Evolutionary conservation across 2,329 filamentous ascomycete species (phyloP), one percentile per base, ranked within the genome.

Genomic region (Fusarium sp.): DNA sequence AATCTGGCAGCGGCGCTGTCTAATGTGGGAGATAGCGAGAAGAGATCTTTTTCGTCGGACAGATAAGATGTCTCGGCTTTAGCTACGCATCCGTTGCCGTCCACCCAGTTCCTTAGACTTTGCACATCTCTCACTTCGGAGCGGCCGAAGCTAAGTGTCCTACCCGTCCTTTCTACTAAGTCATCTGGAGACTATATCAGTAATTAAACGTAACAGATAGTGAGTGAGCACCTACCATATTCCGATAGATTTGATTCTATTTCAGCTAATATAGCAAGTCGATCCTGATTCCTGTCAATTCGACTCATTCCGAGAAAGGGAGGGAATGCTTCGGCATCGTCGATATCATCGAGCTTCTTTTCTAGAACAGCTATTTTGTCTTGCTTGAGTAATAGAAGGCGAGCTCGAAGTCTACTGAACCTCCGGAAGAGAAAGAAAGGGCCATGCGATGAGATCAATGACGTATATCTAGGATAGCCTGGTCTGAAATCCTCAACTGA

Each of bases 171-270:
- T 10, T 59, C 57, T 3, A 57, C 10, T 7, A 57, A 13, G 6
- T 32, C 25, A 13, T 59, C 57, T 59, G 8, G 0, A 3, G 13
- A 1, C 4, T 2, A 2, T 5, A 4, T 59, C 1, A 59, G 13
- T 2, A 9, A 7, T 8, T 20, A 5, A 13, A 2, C 1, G 0
- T 4, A 2, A 0, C 0, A 2, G 2, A 3, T 3, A 12, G 4
- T 2, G 1, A 4, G 15, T 15, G 12, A 7, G 2, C 0, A 1
- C 15, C 0, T 57, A 40, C 57, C 57, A 9, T 57, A 57, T 7
- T 59, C 57, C 8, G 20, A 6, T 5, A 59, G 18, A 6, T 30
- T 54, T 38, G 40, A 20, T 2, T 59, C 57, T 40, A 59, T 59
- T 2, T 55, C 32, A 1, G 51, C 43, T 11, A 59, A 30, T 1